These are phyloP conservation scores for Boletus albobrunnescens DNA, from an alignment of 1,284 basidiomycete genomes.

Conservation along the genomic window DNA sequence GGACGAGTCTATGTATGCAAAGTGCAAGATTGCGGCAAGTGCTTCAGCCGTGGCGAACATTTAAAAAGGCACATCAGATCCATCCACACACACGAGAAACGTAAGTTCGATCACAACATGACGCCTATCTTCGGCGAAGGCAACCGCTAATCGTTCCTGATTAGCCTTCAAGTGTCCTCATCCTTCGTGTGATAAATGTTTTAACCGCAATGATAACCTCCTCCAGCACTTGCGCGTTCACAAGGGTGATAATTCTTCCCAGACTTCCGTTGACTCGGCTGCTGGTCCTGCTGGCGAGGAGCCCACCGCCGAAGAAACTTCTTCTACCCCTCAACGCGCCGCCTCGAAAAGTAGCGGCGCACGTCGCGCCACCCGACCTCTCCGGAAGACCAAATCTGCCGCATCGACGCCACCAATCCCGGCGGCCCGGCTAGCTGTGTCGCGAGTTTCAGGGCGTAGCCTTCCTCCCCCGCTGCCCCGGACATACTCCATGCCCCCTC, in stretches of 20 bases:
- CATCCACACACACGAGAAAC: conserved; percentile 76
- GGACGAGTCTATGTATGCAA: conserved; percentile 57
- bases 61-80: conserved; percentile 73
- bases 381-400: conserved; percentile 36
- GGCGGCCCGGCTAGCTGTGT: conserved; percentile 33
- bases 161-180: conserved; percentile 57
- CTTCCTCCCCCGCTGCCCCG: conserved; percentile 32
- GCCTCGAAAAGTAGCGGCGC: conserved; percentile 22
- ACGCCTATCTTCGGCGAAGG: conserved; percentile 9
- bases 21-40: conserved; percentile 66
- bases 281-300: conserved; percentile 29
- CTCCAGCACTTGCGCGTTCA: conserved; percentile 58
- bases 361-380: conserved; percentile 30
- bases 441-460: conserved; percentile 29
- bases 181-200: conserved; percentile 54
- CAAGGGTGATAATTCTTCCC: conserved; percentile 40
- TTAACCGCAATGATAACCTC: conserved; percentile 64
- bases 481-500: conserved; percentile 33
- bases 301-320: conserved; percentile 17
- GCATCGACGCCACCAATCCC: conserved; percentile 35
- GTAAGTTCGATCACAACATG: conserved; percentile 42
- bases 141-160: conserved; percentile 25
- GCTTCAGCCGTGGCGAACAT: conserved; percentile 72
- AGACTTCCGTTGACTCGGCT: conserved; percentile 34
- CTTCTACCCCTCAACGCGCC: conserved; percentile 25